Evolutionary conservation across 2,329 filamentous ascomycete genomes (phyloP), one percentile per base, ranked within the genome.

Genomic region (Aspergillus brasiliensis): DNA sequence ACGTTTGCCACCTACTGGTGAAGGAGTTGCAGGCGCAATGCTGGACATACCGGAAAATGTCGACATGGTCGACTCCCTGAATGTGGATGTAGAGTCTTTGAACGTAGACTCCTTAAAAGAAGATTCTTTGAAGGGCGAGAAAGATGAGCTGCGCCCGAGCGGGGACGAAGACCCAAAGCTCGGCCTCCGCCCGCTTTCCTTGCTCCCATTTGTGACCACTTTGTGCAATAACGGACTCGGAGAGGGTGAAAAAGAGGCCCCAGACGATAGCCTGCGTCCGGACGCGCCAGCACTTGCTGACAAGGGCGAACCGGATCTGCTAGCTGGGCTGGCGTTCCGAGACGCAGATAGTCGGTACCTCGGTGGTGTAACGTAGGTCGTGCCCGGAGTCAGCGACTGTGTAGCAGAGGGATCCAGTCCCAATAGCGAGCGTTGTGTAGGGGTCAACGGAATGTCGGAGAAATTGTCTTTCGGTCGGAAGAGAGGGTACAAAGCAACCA

Each of bases 361-460:
- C 2, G 94, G 94, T 3, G 94, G 94, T 0, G 94, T 97, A 68
- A 89, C 87, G 76, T 91, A 96, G 59, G 85, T 85, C 44, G 89
- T 88, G 56, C 85, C 83, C 2, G 91, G 88, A 0, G 88, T 90
- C 0, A 78, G 74, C 0, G 89, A 84, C 2, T 85, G 80, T 2
- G 80, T 85, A 1, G 88, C 85, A 60, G 83, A 86, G 2, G 91
- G 88, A 40, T 89, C 85, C 3, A 99, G 86, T 51, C 92, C 93
- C 54, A 99, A 86, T 13, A 97, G 84, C 64, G 88, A 84, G 62
- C 94, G 90, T 80, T 98, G 95, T 11, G 88, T 87, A n/a, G 91
- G 88, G 0, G 94, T 97, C 66, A 99, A 84, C 62, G 94, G 88
- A 53, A 99, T 96, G 75, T 99, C 95, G 75, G 88, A 82, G 64